These are phyloP conservation scores for Holtermanniella nyarrowii DNA, from an alignment of 768 basidiomycete species.

Conservation along the genomic window DNA sequence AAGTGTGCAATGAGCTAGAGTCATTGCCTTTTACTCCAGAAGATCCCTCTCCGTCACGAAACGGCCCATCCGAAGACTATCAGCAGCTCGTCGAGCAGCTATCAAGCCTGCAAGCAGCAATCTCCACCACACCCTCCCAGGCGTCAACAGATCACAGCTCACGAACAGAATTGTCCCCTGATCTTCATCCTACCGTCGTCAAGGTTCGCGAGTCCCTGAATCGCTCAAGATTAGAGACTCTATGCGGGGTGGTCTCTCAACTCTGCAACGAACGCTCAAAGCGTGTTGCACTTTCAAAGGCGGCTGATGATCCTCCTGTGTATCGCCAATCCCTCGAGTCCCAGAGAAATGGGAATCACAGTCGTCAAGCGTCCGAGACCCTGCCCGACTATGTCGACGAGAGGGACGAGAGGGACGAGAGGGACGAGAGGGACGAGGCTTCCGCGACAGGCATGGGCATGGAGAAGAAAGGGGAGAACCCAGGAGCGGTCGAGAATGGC, in stretches of 20 bases:
- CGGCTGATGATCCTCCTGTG: background rate
- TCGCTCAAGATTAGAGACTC: conserved; percentile 15
- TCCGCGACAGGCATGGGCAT: background rate
- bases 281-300: background rate
- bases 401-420: conserved; percentile 1
- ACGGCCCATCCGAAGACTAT: conserved; percentile 1
- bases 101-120: background rate
- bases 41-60: background rate
- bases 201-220: conserved; percentile 15
- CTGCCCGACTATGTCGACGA: background rate
- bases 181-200: conserved; percentile 16
- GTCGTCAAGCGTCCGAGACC: conserved; percentile 1
- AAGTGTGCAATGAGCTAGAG: conserved; percentile 25
- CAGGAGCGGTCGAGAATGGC: background rate
- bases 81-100: background rate
- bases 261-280: background rate
- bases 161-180: background rate
- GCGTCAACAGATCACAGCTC: conserved; percentile 1
- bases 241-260: conserved; percentile 7
- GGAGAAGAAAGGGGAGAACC: background rate
- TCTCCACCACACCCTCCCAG: background rate
- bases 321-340: background rate
- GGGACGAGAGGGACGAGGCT: too few species aligned
- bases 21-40: background rate
- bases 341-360: conserved; percentile 1